Percentiles rank a stretch among this genome's conserved stretches.
These are phyloP conservation scores for Candida peoriensis DNA, from an alignment of 805 yeast species.

Conservation along the genomic window DNA sequence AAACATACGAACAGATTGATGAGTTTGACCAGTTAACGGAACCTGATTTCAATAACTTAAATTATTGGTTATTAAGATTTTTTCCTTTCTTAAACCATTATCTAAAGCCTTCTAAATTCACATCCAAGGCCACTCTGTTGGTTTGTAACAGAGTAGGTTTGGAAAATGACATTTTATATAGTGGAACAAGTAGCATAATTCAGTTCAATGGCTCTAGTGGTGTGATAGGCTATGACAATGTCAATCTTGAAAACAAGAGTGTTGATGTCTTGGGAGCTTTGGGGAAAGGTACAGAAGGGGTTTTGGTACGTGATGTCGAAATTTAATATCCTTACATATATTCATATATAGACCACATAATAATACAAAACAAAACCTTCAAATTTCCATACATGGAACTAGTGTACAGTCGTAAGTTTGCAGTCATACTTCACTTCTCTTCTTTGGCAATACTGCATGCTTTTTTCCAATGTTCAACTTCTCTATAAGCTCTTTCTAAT, in stretches of 20 bases:
- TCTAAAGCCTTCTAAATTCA: conserved; percentile 6
- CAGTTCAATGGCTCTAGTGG: conserved; percentile 42
- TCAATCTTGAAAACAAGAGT: conserved; percentile 43
- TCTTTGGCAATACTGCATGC: neutral
- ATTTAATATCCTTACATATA: too few species aligned
- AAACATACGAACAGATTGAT: conserved; percentile 11
- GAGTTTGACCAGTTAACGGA: conserved; percentile 26
- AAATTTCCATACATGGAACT: too few species aligned
- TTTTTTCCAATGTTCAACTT: conserved; percentile 78
- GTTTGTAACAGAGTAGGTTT: conserved; percentile 72
- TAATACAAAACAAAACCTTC: neutral
- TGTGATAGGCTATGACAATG: conserved; percentile 17
- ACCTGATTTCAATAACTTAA: conserved; percentile 46
- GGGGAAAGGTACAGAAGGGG: conserved; percentile 63
- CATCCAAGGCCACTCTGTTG: conserved; percentile 35
- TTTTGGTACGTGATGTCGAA: conserved; percentile 54
- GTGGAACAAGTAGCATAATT: conserved; percentile 57
- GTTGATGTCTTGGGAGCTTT: conserved; percentile 51
- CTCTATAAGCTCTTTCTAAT: conserved; percentile 87
- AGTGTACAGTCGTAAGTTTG: too few species aligned
- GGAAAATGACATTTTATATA: conserved; percentile 65
- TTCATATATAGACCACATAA: neutral
- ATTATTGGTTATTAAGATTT: conserved; percentile 74
- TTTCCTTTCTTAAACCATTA: conserved; percentile 50
- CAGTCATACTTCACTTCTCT: neutral